phyloP scores from a whole-genome alignment of 805 yeast genomes.

The Isabelozyma pseudorhagii region DNA sequence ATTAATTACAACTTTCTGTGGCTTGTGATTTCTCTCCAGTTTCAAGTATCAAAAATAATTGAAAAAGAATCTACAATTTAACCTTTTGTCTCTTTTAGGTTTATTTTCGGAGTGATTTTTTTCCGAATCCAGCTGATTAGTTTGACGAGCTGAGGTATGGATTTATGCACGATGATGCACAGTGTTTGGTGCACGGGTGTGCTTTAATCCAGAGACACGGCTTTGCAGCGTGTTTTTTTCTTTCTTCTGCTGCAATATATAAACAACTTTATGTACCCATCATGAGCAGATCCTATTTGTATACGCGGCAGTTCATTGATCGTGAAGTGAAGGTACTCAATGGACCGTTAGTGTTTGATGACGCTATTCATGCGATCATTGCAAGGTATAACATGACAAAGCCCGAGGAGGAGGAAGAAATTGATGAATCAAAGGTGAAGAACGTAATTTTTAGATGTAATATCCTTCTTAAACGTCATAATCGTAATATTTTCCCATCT shows the following conservation, averaged over 20 bases:
- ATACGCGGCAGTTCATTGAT: constrained; percentile 1
- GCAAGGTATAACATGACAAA: background rate
- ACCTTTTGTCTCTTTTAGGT: background rate
- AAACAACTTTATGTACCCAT: background rate
- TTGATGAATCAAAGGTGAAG: constrained; percentile 5
- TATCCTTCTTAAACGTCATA: constrained; percentile 17
- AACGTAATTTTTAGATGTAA: background rate
- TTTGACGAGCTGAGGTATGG: background rate
- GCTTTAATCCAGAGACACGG: background rate
- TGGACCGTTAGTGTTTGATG: background rate
- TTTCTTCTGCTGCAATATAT: background rate
- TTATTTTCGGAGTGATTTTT: background rate
- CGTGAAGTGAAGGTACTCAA: background rate
- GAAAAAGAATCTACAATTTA: background rate
- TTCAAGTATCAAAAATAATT: background rate
- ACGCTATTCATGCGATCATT: background rate
- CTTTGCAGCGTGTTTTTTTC: background rate
- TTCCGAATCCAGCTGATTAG: background rate
- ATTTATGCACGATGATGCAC: background rate
- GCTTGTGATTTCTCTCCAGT: no score
- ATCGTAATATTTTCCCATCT: constrained; percentile 19
- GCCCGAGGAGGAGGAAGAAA: background rate
- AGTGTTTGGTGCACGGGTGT: background rate
- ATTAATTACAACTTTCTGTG: no score
- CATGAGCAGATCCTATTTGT: background rate